Evolutionary conservation across 2,329 filamentous ascomycete genomes (phyloP).

Genomic region (Dryadomyces sulphureus): DNA sequence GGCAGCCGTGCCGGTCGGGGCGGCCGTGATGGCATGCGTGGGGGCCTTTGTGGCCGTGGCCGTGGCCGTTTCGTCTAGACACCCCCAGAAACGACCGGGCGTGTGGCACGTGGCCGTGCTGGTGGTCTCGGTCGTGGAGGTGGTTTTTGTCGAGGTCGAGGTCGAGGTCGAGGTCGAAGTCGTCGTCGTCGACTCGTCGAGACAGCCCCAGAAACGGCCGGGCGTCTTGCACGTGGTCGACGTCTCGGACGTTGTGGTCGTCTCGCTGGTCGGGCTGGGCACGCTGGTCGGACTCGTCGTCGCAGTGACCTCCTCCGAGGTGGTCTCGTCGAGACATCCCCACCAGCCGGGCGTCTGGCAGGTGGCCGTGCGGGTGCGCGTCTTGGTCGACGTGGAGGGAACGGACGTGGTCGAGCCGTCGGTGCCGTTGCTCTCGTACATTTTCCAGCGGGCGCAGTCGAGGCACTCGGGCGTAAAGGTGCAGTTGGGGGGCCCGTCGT

Average conservation of each 20-base stretch:
- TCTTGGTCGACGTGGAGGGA: constrained; percentile 28
- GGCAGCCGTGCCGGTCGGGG: neutral
- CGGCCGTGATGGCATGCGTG: constrained; percentile 3
- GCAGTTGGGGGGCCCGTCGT: constrained; percentile 68
- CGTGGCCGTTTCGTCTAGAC: constrained; percentile 18
- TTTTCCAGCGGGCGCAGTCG: constrained; percentile 89
- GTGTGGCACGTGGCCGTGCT: constrained; percentile 12
- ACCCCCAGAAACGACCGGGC: constrained; percentile 13
- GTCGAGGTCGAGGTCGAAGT: constrained; percentile 15
- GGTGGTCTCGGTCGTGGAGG: constrained; percentile 10
- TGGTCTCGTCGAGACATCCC: constrained; percentile 60
- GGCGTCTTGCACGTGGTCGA: constrained; percentile 78
- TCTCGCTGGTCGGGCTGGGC: too few relatives aligned
- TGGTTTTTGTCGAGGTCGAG: neutral
- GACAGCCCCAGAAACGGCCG: constrained; percentile 75
- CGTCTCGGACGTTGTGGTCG: constrained; percentile 29
- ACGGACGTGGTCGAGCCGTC: constrained; percentile 50
- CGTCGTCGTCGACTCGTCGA: constrained; percentile 44
- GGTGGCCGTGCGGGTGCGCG: constrained; percentile 61
- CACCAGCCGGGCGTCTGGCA: constrained; percentile 87
- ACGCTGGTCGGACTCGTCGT: constrained; percentile 28
- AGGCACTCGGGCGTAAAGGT: constrained; percentile 63
- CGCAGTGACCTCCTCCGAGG: constrained; percentile 22
- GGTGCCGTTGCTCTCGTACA: constrained; percentile 82
- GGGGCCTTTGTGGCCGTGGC: constrained; percentile 20